A percentile compares a stretch with the other conserved stretches of the same genome.
phyloP scores from a whole-genome alignment of 2,329 filamentous ascomycete species.

The Aspergillus pseudoviridinutans region DNA sequence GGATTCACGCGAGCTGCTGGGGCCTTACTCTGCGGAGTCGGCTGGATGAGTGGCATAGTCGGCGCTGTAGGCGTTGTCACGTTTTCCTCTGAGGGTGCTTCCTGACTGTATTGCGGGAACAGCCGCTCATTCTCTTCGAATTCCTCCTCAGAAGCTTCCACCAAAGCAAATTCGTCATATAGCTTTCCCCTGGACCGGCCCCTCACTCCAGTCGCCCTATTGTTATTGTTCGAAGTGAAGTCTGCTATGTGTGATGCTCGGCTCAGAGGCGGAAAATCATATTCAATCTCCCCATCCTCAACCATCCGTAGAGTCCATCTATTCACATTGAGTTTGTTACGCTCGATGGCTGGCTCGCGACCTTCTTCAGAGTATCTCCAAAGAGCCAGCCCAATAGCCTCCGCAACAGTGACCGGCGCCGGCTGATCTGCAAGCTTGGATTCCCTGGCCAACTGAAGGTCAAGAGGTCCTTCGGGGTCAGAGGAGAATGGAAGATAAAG shows the following conservation, averaged over 20 bases:
- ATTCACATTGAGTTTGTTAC: slow-evolving; percentile 56
- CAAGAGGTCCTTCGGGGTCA: slow-evolving; percentile 53
- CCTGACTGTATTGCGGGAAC: slow-evolving; percentile 49
- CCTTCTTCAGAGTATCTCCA: slow-evolving; percentile 59
- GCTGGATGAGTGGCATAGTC: slow-evolving; percentile 17
- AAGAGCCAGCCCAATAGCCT: slow-evolving; percentile 61
- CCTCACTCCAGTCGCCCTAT: slow-evolving; percentile 51
- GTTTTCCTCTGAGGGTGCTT: slow-evolving; percentile 27
- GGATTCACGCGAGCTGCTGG: slow-evolving; percentile 33
- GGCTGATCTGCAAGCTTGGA: slow-evolving; percentile 50
- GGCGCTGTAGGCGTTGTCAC: slow-evolving; percentile 22
- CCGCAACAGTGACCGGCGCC: slow-evolving; percentile 53
- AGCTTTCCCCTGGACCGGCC: slow-evolving; percentile 59
- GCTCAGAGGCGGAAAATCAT: slow-evolving; percentile 59
- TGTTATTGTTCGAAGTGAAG: slow-evolving; percentile 67
- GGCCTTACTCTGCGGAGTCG: slow-evolving; percentile 19
- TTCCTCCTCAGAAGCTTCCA: slow-evolving; percentile 55
- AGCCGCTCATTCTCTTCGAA: slow-evolving; percentile 56
- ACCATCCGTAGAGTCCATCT: slow-evolving; percentile 65
- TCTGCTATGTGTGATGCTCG: slow-evolving; percentile 57
- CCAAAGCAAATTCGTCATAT: slow-evolving; percentile 64
- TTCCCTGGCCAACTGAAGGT: slow-evolving; percentile 54
- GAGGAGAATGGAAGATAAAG: slow-evolving; percentile 59
- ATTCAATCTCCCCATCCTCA: slow-evolving; percentile 64
- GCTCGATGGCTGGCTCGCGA: slow-evolving; percentile 50